Conservation (phyloP, 805 yeast genomes). For the Zygosaccharomyces siamensis region DNA sequence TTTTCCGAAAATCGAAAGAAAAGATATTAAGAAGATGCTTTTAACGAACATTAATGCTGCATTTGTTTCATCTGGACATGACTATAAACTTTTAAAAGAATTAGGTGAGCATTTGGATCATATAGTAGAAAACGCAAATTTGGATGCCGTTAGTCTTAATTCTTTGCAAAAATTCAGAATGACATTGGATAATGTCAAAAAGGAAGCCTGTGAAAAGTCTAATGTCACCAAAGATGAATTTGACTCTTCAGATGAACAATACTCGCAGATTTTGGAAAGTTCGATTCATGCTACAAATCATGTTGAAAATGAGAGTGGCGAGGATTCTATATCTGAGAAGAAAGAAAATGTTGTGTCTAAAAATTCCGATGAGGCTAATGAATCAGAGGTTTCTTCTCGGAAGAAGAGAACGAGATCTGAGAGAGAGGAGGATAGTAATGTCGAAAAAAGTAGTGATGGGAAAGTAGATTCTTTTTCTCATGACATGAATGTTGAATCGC, state of each 20-base stretch:
- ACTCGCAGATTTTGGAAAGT: conserved; percentile 22
- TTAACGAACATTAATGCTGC: conserved; percentile 49
- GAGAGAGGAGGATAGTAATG: not conserved
- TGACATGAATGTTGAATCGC: not conserved
- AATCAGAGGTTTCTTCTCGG: not conserved
- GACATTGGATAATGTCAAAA: conserved; percentile 9
- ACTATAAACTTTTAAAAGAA: conserved; percentile 24
- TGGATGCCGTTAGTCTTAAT: conserved; percentile 36
- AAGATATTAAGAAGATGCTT: conserved; percentile 51
- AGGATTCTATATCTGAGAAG: not conserved
- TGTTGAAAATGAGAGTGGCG: not conserved
- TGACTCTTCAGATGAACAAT: conserved; percentile 18
- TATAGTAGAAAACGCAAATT: conserved; percentile 29
- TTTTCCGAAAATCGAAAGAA: conserved; percentile 43
- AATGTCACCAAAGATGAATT: conserved; percentile 1
- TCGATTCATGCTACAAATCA: not conserved
- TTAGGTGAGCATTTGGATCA: conserved; percentile 29
- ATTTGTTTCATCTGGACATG: conserved; percentile 36
- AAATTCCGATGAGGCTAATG: not conserved
- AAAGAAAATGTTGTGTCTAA: not conserved
- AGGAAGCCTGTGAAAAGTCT: conserved; percentile 12
- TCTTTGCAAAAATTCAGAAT: conserved; percentile 32
- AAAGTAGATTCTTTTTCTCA: not conserved
- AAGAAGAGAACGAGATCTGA: conserved; percentile 3
- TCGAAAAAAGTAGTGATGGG: not conserved